phyloP scores from a whole-genome alignment of 2,329 filamentous ascomycete species.

The Talaromyces pinophilus region DNA sequence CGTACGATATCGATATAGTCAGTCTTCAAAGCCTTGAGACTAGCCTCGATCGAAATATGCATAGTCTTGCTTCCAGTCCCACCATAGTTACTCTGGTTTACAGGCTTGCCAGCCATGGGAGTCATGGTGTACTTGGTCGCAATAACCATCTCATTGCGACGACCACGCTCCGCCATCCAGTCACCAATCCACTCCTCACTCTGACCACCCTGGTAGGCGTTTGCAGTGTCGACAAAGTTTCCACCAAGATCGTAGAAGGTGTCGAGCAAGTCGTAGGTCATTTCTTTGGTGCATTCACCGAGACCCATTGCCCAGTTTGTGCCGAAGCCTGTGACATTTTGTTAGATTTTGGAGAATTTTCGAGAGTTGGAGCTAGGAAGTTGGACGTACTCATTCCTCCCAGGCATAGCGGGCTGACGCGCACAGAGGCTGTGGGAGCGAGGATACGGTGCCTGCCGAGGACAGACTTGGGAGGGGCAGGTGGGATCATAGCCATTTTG shows the following conservation, averaged over 20 bases:
- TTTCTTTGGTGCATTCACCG: conserved; percentile 50
- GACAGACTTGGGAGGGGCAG: conserved; percentile 7
- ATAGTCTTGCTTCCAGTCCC: conserved; percentile 40
- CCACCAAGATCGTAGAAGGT: conserved; percentile 51
- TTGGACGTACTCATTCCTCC: conserved; percentile 12
- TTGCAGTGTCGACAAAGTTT: conserved; percentile 57
- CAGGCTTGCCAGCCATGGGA: conserved; percentile 33
- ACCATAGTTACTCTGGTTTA: conserved; percentile 44
- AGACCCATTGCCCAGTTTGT: conserved; percentile 30
- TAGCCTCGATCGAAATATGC: conserved; percentile 31
- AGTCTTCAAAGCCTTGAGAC: conserved; percentile 38
- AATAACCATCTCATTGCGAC: conserved; percentile 55
- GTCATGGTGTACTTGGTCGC: conserved; percentile 55
- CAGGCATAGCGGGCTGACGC: conserved; percentile 18
- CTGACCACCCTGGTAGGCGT: conserved; percentile 51
- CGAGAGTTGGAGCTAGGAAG: not conserved
- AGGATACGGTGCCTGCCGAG: conserved; percentile 20
- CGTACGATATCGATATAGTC: conserved; percentile 39
- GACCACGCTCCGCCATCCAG: conserved; percentile 49
- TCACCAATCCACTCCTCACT: conserved; percentile 54
- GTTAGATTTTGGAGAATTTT: not conserved
- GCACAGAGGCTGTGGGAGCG: conserved; percentile 11
- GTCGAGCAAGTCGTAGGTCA: conserved; percentile 50
- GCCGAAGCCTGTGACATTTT: conserved; percentile 26
- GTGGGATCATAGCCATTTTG: conserved; percentile 7